Evolutionary conservation across 2,329 filamentous ascomycete species (phyloP).

Genomic region (Xylaria multiplex): DNA sequence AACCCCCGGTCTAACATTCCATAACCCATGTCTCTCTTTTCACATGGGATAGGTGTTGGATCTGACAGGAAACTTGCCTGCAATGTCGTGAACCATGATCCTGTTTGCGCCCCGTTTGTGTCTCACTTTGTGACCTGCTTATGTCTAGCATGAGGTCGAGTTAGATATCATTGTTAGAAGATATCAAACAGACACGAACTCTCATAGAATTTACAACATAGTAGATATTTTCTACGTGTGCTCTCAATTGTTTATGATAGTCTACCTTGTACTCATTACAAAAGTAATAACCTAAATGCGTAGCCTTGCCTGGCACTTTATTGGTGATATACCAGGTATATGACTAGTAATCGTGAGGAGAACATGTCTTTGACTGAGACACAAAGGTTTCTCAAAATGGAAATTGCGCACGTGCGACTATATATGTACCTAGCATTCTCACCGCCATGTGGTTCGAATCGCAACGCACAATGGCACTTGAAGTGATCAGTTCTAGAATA

Average conservation of each 20-base stretch:
- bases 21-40: not conserved
- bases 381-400: conserved; percentile 16
- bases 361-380: not conserved
- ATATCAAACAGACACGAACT: not conserved
- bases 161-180: not conserved
- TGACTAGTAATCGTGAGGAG: not conserved
- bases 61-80: not conserved
- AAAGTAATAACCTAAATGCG: not conserved
- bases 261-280: not conserved
- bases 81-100: not conserved
- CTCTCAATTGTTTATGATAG: not conserved
- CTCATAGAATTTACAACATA: not conserved
- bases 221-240: not conserved
- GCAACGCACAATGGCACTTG: no score
- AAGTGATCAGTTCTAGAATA: no score
- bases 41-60: not conserved
- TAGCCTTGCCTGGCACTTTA: not conserved
- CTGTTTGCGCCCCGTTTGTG: no score
- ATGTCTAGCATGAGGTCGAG: no score
- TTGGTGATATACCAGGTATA: not conserved
- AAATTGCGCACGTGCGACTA: conserved; percentile 25
- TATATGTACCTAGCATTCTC: not conserved
- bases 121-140: no score
- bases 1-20: not conserved
- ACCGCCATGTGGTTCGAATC: not conserved